Evolutionary conservation across 345 rosid species (phyloP), one percentile per base, ranked within the genome.

Genomic region (Arabis alpina): DNA sequence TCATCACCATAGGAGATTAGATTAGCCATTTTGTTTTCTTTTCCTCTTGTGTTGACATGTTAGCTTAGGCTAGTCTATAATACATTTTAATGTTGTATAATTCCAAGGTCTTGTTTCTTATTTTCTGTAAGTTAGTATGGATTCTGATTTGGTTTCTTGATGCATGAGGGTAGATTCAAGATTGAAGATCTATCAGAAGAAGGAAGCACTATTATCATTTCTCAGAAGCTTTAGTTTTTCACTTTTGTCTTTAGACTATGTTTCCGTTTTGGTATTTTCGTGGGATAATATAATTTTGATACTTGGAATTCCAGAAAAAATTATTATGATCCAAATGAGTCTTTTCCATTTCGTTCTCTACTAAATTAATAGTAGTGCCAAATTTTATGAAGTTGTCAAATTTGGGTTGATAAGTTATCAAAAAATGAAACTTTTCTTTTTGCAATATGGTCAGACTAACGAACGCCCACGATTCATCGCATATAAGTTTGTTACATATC

Each of bases 181-280:
- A 51, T 28, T 10, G 14, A 16, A 14, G 11, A 14, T 14, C 44
- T n/a, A 49, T 50, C 68, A 39, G 43, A 74, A 39, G 43, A 74
- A 27, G 41, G 63, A 74, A 54, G 49, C 63, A 0, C 32, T 16
- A 15, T 37, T 39, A 42, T 61, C 63, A 43, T 45, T 52, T 44
- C 51, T 45, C 63, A 37, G 49, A 15, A 66, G 50, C 53, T 68
- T 14, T 60, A 42, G 68, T 34, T 60, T 55, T 11, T 32, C 73
- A 37, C 68, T 60, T 66, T 53, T 74, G 49, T 59, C 50, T 30
- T 59, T 59, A 60, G 37, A 60, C 68, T 52, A 34, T 53, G 30
- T 52, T 11, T 52, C 34, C 3, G 50, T 66, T 68, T 68, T 61
- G 49, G 19, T 36, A 16, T 23, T 48, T 37, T 42, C 23, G 16